These are phyloP conservation scores for Carallia pectinifolia DNA, from an alignment of 345 rosid genomes.

Conservation along the genomic window DNA sequence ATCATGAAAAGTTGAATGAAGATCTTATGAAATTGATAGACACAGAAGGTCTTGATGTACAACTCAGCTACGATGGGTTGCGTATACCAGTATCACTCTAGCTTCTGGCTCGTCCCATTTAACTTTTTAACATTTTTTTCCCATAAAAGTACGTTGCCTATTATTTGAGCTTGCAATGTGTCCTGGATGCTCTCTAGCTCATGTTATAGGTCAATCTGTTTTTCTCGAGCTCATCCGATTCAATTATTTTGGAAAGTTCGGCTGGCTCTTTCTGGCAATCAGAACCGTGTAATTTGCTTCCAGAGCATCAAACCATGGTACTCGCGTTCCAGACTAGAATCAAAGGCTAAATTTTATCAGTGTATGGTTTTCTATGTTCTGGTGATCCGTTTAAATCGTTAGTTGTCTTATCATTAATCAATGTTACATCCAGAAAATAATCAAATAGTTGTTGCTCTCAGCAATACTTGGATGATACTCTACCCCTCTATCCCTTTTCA, in stretches of 20 bases:
- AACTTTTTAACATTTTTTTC: conserved; percentile 13
- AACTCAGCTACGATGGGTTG: conserved; percentile 86
- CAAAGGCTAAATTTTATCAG: neutral
- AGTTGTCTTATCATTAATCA: neutral
- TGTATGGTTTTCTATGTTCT: neutral
- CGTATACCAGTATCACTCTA: conserved; percentile 61
- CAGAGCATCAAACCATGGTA: neutral
- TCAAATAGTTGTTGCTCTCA: neutral
- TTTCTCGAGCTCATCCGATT: neutral
- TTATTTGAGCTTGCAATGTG: neutral
- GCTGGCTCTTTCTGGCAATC: neutral
- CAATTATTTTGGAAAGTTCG: neutral
- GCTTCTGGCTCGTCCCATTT: conserved; percentile 3
- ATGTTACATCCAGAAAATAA: neutral
- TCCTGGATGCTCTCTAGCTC: conserved; percentile 2
- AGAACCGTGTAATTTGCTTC: neutral
- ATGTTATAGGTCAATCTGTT: neutral
- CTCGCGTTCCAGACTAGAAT: neutral
- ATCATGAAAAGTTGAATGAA: conserved; percentile 71
- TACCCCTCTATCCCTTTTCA: neutral
- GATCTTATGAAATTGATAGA: conserved; percentile 52
- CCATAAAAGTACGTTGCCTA: neutral
- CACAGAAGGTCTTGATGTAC: conserved; percentile 67
- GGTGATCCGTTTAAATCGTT: neutral
- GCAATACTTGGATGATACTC: conserved; percentile 1